These are phyloP conservation scores for Wickerhamomyces queroliae DNA, from an alignment of 805 yeast genomes.

Conservation along the genomic window DNA sequence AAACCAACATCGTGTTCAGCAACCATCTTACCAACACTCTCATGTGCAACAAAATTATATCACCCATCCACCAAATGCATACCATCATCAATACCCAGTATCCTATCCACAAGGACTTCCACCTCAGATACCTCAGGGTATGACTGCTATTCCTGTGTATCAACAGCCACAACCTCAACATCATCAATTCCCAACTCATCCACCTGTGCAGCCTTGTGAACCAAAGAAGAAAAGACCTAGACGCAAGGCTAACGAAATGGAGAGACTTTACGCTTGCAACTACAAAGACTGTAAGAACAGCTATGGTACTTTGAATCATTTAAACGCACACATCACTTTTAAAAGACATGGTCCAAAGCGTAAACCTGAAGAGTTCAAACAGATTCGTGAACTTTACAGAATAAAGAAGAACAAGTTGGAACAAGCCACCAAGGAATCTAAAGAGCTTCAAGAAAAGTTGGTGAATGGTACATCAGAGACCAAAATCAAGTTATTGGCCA, in stretches of 20 bases:
- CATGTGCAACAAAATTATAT: too few relatives aligned
- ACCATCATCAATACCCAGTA: too few relatives aligned
- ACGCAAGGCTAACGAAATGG: conserved; percentile 49
- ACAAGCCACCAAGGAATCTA: conserved; percentile 1
- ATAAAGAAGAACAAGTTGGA: conserved; percentile 28
- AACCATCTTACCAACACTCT: neutral
- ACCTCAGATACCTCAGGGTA: too few relatives aligned
- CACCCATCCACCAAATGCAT: too few relatives aligned
- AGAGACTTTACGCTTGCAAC: conserved; percentile 46
- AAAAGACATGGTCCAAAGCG: conserved; percentile 52
- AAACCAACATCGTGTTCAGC: neutral
- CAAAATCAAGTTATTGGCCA: conserved; percentile 10
- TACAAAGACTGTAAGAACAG: conserved; percentile 42
- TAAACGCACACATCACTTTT: conserved; percentile 48
- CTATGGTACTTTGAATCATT: conserved; percentile 55
- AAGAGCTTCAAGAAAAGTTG: neutral
- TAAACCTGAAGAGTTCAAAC: conserved; percentile 48
- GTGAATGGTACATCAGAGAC: conserved; percentile 4
- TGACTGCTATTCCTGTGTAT: neutral
- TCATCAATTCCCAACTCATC: neutral
- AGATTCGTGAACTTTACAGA: conserved; percentile 39
- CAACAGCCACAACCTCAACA: neutral
- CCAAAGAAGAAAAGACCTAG: conserved; percentile 40
- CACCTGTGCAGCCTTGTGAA: neutral
- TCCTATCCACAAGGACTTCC: too few relatives aligned